These are phyloP conservation scores for Pyricularia sp. DNA, from an alignment of 2,329 filamentous ascomycete genomes.

Conservation along the genomic window DNA sequence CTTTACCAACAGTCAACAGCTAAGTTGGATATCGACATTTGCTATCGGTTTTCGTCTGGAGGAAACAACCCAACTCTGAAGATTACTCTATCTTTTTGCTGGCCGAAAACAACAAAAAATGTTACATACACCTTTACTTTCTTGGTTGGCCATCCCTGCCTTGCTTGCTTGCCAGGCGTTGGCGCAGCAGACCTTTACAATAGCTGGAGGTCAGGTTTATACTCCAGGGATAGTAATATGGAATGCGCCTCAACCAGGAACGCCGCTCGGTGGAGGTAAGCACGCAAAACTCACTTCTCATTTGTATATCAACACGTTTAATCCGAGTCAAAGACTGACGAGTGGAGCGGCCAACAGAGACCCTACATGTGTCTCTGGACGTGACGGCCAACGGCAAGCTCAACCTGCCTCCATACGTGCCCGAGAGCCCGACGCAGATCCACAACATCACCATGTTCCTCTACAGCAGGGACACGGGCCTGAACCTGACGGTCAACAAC, in stretches of 20 bases:
- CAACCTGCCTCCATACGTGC: slow-evolving; percentile 42
- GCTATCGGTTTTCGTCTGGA: background rate
- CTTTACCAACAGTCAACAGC: background rate
- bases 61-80: background rate
- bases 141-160: background rate
- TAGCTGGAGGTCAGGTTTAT: slow-evolving; percentile 56
- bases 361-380: slow-evolving; percentile 56
- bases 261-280: slow-evolving; percentile 53
- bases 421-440: slow-evolving; percentile 46
- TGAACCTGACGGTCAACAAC: slow-evolving; percentile 62
- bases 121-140: background rate
- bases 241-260: slow-evolving; percentile 55
- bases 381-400: slow-evolving; percentile 57
- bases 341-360: slow-evolving; percentile 23
- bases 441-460: slow-evolving; percentile 59
- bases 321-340: background rate
- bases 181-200: slow-evolving; percentile 39
- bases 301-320: background rate
- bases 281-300: slow-evolving; percentile 8
- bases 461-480: slow-evolving; percentile 50
- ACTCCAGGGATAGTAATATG: slow-evolving; percentile 61
- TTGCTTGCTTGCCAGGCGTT: slow-evolving; percentile 14
- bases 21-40: background rate
- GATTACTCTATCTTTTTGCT: background rate
- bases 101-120: background rate